Percentiles rank a stretch among this genome's conserved stretches.
phyloP scores from a whole-genome alignment of 345 rosid genomes.

The Streptanthus diversifolius region DNA sequence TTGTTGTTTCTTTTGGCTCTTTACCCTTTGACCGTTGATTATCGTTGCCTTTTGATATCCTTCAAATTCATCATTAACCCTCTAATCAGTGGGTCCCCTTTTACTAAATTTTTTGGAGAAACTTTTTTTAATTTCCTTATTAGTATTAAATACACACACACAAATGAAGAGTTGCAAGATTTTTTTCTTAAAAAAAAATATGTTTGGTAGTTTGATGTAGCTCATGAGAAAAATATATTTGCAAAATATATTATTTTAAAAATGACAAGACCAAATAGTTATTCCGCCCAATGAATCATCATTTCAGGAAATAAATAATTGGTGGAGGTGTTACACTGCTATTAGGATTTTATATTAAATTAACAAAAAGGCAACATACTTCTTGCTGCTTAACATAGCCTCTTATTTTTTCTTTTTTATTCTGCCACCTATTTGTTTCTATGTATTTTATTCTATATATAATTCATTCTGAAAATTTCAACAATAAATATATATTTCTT shows the following conservation, averaged over 20 bases:
- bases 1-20: background rate
- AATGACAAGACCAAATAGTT: background rate
- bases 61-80: background rate
- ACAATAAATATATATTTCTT: background rate
- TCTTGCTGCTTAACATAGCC: background rate
- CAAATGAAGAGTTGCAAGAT: background rate
- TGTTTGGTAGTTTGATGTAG: too few species aligned
- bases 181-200: too few species aligned
- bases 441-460: background rate
- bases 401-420: background rate
- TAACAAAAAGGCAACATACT: background rate
- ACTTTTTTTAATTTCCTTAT: background rate
- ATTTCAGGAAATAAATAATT: conserved; percentile 14
- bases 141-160: background rate
- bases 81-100: background rate
- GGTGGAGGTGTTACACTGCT: conserved; percentile 19
- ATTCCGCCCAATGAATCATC: background rate
- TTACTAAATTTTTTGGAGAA: background rate
- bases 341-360: background rate
- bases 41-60: conserved; percentile 13
- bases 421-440: conserved; percentile 16
- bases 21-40: conserved; percentile 32
- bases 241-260: background rate
- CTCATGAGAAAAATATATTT: background rate
- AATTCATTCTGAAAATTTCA: background rate